Evolutionary conservation across 208 protist species (phyloP).

Genomic region (Angomonas deanei): DNA sequence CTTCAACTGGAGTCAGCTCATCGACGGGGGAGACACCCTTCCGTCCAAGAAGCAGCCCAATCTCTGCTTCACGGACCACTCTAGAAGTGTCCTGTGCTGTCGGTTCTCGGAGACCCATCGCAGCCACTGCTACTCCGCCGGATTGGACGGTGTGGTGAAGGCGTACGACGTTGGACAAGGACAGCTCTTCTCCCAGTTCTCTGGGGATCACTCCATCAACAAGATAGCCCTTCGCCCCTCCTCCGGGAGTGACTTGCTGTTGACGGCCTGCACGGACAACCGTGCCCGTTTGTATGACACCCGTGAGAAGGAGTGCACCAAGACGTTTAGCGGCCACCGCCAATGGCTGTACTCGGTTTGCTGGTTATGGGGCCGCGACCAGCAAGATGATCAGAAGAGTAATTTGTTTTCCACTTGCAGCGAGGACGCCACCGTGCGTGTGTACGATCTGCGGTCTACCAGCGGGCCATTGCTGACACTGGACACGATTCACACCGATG

Average conservation of each 20-base stretch:
- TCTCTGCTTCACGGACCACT: constrained; percentile 77
- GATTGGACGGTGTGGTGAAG: constrained; percentile 72
- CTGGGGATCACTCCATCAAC: constrained; percentile 70
- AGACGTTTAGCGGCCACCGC: constrained; percentile 69
- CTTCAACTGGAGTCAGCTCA: constrained; percentile 44
- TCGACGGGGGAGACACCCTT: constrained; percentile 20
- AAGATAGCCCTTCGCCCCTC: constrained; percentile 42
- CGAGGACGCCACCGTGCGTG: constrained; percentile 64
- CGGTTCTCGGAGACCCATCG: constrained; percentile 57
- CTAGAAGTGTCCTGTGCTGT: constrained; percentile 55
- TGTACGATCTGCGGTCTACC: constrained; percentile 71
- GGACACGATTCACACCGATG: constrained; percentile 75
- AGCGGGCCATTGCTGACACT: constrained; percentile 54
- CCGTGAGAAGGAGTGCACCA: constrained; percentile 37
- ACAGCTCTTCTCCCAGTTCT: constrained; percentile 34
- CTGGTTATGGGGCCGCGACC: constrained; percentile 67
- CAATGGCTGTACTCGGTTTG: constrained; percentile 79
- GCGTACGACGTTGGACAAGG: constrained; percentile 44
- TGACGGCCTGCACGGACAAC: constrained; percentile 80
- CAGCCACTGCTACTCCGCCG: constrained; percentile 53
- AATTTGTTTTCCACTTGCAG: constrained; percentile 60
- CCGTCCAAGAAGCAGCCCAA: constrained; percentile 59
- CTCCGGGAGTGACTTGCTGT: constrained; percentile 44
- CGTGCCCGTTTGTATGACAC: constrained; percentile 76
- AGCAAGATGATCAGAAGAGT: constrained; percentile 5